Evolutionary conservation across 2,329 filamentous ascomycete species (phyloP), one percentile per base, ranked within the genome.

Genomic region (Paracorniculantispora psalliotae): DNA sequence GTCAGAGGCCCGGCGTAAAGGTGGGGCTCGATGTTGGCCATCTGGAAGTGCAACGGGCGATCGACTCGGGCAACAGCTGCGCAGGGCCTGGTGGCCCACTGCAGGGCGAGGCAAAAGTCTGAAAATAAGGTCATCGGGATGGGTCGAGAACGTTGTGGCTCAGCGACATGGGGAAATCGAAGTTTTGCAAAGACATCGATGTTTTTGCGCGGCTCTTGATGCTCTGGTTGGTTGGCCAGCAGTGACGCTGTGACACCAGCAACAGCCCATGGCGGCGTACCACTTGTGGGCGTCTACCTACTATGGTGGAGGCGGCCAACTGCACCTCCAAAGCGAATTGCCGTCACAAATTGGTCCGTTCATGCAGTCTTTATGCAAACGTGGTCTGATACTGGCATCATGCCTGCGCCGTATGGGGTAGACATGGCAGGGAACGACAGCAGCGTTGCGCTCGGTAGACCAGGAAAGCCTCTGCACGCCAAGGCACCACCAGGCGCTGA

Each of bases 181-280:
- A 17, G 25, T 48, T 56, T 56, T 37, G 30, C 17, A 39, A 33
- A 48, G 30, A 56, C 53, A 56, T 56, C 53, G 53, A 56, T 48
- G 21, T 35, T 35, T 39, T 26, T 3, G 9, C 3, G 17, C n/a
- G 21, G 21, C 23, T 26, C 13, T 26, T 21, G 26, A 8, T 17
- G 26, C 13, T n/a, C n/a, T 12, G 33, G 30, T 23, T 37, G 43
- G 44, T 39, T 35, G 52, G 25, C n/a, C 39, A n/a, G 30, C 28
- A n/a, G 39, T 19, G 39, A 54, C 41, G 51, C 39, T 13, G 51
- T 54, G 51, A 8, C 1, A 33, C 51, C n/a, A 26, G 19, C 30
- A 33, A 33, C 30, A 33, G 30, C 30, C 30, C 12, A 33, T 6
- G 30, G 30, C 30, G 30, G 30, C 30, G n/a, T n/a, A n/a, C n/a